Evolutionary conservation across 73 alveolate species (phyloP).

Genomic region (Paramecium biaurelia): DNA sequence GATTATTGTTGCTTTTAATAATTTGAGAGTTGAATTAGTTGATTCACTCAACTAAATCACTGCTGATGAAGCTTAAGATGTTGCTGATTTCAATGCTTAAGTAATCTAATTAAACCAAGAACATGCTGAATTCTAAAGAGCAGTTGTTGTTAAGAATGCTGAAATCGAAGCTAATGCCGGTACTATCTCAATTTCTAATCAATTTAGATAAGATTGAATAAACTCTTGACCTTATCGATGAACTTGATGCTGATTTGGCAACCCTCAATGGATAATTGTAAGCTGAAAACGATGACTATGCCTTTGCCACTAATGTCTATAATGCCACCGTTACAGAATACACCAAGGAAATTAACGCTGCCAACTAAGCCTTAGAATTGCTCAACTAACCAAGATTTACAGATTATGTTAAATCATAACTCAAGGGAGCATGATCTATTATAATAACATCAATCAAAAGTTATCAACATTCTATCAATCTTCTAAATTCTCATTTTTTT

Average conservation of each 20-base stretch:
- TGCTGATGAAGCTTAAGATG: slow-evolving; percentile 39
- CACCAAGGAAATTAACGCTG: slow-evolving; percentile 30
- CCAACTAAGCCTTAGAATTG: slow-evolving; percentile 8
- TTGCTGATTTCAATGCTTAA: neutral
- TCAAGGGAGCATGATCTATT: slow-evolving; percentile 47
- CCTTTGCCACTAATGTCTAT: slow-evolving; percentile 34
- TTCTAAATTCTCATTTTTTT: neutral
- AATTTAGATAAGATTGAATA: neutral
- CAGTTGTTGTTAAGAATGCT: slow-evolving; percentile 43
- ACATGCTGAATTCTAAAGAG: slow-evolving; percentile 59
- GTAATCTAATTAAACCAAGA: slow-evolving; percentile 37
- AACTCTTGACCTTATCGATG: slow-evolving; percentile 15
- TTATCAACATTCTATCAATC: neutral
- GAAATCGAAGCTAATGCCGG: slow-evolving; percentile 48
- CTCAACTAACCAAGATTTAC: slow-evolving; percentile 43
- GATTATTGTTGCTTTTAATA: slow-evolving; percentile 14
- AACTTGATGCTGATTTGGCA: slow-evolving; percentile 27
- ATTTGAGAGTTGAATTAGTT: slow-evolving; percentile 28
- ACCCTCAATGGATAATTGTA: slow-evolving; percentile 50
- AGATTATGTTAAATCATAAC: slow-evolving; percentile 36
- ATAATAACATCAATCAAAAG: neutral
- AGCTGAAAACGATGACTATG: slow-evolving; percentile 53
- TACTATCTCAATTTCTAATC: neutral
- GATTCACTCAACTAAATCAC: slow-evolving; percentile 36
- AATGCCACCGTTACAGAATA: slow-evolving; percentile 33